A percentile compares a stretch with the other conserved stretches of the same genome.
Evolutionary conservation across 805 yeast species (phyloP).

Genomic region (Debaryomyces tyrocola): DNA sequence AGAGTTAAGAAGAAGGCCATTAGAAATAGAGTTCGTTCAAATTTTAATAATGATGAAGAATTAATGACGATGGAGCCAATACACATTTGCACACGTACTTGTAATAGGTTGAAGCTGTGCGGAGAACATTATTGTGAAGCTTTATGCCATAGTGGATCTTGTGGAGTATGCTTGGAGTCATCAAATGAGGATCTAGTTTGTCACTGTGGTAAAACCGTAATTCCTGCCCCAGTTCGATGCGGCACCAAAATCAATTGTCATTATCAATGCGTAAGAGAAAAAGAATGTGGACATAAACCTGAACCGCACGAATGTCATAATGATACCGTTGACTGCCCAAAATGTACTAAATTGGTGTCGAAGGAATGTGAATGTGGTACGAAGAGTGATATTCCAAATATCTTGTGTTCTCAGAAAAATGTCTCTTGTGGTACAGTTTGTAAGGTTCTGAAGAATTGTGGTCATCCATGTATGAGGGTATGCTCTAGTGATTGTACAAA

Average conservation of each 20-base stretch:
- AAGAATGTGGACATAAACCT: constrained; percentile 68
- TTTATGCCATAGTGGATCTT: constrained; percentile 77
- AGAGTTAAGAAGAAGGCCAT: constrained; percentile 51
- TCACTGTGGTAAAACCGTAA: constrained; percentile 75
- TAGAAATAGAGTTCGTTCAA: constrained; percentile 43
- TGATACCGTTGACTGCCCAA: constrained; percentile 66
- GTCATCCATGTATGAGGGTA: constrained; percentile 48
- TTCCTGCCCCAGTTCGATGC: constrained; percentile 83
- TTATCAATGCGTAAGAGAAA: constrained; percentile 59
- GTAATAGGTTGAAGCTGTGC: constrained; percentile 64
- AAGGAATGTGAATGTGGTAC: constrained; percentile 65
- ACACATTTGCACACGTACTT: constrained; percentile 69
- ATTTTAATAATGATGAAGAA: constrained; percentile 42
- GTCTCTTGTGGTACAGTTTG: constrained; percentile 61
- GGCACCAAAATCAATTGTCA: constrained; percentile 67
- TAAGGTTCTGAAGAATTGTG: constrained; percentile 32
- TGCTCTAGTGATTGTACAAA: constrained; percentile 65
- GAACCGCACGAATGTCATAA: constrained; percentile 77
- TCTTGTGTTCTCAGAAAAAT: constrained; percentile 65
- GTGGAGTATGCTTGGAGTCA: constrained; percentile 79
- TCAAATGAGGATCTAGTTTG: constrained; percentile 78
- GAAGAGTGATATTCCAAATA: constrained; percentile 51
- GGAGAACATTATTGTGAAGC: constrained; percentile 62
- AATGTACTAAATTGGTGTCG: constrained; percentile 62
- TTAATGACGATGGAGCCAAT: constrained; percentile 63